Evolutionary conservation across 1,139 yeast genomes (phyloP).

Genomic region (Eremothecium sinecaudum): DNA sequence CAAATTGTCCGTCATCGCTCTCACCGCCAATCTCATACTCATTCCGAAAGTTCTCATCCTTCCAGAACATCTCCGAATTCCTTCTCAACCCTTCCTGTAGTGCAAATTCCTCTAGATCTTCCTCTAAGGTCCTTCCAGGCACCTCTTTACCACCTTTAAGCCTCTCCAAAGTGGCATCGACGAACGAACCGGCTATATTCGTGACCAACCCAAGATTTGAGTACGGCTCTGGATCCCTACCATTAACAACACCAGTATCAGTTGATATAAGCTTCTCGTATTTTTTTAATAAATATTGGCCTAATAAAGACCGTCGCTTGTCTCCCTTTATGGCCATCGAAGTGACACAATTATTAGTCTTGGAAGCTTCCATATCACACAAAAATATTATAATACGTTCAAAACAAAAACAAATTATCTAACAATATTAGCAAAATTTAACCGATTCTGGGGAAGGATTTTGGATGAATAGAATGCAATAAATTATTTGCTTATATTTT

Average conservation of each 20-base stretch:
- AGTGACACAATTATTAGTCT: constrained; percentile 1
- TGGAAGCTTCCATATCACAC: neutral
- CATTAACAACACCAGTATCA: constrained; percentile 15
- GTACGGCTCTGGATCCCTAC: constrained; percentile 17
- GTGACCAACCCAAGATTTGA: constrained; percentile 44
- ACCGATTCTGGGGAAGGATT: no score
- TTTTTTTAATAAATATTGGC: constrained; percentile 18
- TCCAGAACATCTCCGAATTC: constrained; percentile 24
- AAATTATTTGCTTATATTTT: no score
- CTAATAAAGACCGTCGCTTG: constrained; percentile 7
- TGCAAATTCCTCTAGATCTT: constrained; percentile 10
- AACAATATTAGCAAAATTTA: no score
- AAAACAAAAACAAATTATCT: no score
- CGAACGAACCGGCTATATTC: constrained; percentile 48
- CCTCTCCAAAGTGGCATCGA: constrained; percentile 46
- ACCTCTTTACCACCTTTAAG: constrained; percentile 21
- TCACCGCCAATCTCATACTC: constrained; percentile 9
- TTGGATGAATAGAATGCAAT: no score
- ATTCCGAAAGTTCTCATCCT: constrained; percentile 18
- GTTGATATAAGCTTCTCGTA: constrained; percentile 24
- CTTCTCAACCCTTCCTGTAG: constrained; percentile 10
- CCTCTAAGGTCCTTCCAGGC: constrained; percentile 13
- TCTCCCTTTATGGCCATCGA: constrained; percentile 2
- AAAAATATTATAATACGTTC: neutral
- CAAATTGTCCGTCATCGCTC: constrained; percentile 6